Evolutionary conservation across 2,329 filamentous ascomycete species (phyloP).

Genomic region (Scedosporium boydii): DNA sequence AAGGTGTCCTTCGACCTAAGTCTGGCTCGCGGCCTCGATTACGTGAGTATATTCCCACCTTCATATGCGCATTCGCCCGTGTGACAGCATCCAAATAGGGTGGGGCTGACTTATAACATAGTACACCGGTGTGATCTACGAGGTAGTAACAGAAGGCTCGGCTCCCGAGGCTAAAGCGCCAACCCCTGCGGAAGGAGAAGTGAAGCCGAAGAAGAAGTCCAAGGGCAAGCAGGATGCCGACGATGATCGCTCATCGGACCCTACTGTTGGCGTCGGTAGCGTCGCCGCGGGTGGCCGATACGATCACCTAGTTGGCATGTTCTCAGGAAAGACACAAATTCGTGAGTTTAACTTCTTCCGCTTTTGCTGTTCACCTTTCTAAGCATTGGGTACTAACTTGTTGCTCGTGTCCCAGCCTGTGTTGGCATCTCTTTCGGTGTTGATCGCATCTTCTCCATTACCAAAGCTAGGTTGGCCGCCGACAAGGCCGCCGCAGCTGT

Average conservation of each 20-base stretch:
- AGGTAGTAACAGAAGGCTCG: constrained; percentile 76
- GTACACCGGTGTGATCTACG: constrained; percentile 85
- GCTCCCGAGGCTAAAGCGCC: constrained; percentile 37
- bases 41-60: constrained; percentile 4
- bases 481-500: constrained; percentile 39
- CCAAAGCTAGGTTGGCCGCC: constrained; percentile 63
- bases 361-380: neutral
- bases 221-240: constrained; percentile 34
- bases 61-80: neutral
- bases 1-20: constrained; percentile 83
- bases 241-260: constrained; percentile 65
- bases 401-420: constrained; percentile 38
- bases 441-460: constrained; percentile 90
- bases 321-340: constrained; percentile 73
- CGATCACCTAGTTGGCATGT: constrained; percentile 91
- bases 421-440: constrained; percentile 77
- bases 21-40: constrained; percentile 78
- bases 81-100: neutral
- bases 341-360: constrained; percentile 22
- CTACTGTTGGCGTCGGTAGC: constrained; percentile 75
- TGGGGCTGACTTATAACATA: constrained; percentile 38
- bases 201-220: constrained; percentile 36
- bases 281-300: constrained; percentile 87
- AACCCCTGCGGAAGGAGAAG: constrained; percentile 24
- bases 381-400: neutral